Evolutionary conservation across 371 early-diverging fungal species (phyloP), one percentile per base, ranked within the genome.

Genomic region (Choanephora cucurbitarum): DNA sequence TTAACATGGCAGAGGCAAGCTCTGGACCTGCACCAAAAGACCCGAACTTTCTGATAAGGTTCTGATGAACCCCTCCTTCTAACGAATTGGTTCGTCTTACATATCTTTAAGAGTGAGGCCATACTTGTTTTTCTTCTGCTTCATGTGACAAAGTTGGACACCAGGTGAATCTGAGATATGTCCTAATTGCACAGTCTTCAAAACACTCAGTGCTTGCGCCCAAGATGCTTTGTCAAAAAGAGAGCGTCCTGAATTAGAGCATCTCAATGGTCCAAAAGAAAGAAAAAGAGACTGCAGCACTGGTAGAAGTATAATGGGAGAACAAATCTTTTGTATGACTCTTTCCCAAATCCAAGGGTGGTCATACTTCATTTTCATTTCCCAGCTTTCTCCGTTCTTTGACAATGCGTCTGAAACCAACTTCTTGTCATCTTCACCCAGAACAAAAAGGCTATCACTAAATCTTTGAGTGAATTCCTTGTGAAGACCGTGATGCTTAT

Each of bases 21-120:
- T 50, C 37, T 21, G 50, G 41, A 5, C 32, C 50, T 34, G 50
- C 41, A 50, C 21, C 41, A 50, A 50, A 50, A 8, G 50, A 50
- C 11, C 33, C 50, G 34, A 50, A 40, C 33, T 21, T 50, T 17
- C 41, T n/a, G 18, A 50, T 34, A 19, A 33, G 21, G 18, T 50
- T 50, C n/a, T 34, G 50, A 19, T 34, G 50, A n/a, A 39, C 50
- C 1, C 41, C 34, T 32, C 41, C 50, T 50, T 50, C 50, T 18
- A 50, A 50, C 15, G 40, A 50, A 18, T 17, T 50, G 31, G 50
- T 34, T 22, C 50, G 37, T 18, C 50, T 31, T 18, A 33, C 34
- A 34, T 22, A 50, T 40, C 41, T 50, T 34, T 50, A 50, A n/a
- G 22, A 18, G 11, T n/a, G 44, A 44, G 22, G 19, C 4, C 23